Evolutionary conservation across 768 basidiomycete genomes (phyloP), one percentile per base, ranked within the genome.

Genomic region (Cystoderma amianthinum): DNA sequence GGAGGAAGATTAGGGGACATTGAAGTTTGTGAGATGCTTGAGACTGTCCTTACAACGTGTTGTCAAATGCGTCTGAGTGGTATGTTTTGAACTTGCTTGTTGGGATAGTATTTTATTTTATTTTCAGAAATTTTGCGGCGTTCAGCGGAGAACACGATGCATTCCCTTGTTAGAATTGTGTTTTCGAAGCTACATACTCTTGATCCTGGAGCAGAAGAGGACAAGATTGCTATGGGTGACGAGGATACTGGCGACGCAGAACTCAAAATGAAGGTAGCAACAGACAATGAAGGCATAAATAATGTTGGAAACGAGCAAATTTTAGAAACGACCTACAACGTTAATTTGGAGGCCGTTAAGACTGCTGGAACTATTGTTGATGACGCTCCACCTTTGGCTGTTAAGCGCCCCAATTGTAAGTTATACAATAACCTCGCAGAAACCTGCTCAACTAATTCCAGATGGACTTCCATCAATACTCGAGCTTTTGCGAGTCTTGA

Each of bases 41-140:
- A 99, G 62, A 95, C 94, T 1, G 95, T 97, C 3, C 62, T 99
- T 50, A 95, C 93, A 9, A 97, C 95, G 38, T 92, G 93, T 49
- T 97, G 95, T 60, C 88, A 97, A 58, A 94, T 96, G 78, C 74
- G 96, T 41, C 69, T 97, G n/a, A 89, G 88, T 53, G 93, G 93
- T 95, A 51, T 47, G 86, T 39, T 38, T 25, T 19, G 38, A 23
- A 17, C 17, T 21, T 34, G 28, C n/a, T 5, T 38, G 24, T 36
- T 20, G 42, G 35, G 9, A 13, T 22, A 25, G 9, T 20, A 20
- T 43, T 32, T 36, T 41, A 19, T 16, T 39, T 41, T 16, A 11
- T 19, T 46, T 23, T 5, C 58, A 96, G 92, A 94, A 64, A 84
- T 85, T 44, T 69, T 96, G 12, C 80, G 92, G 28, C 77, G 89